Evolutionary conservation across 768 basidiomycete species (phyloP), one percentile per base, ranked within the genome.

Genomic region (Lentinula edodes): DNA sequence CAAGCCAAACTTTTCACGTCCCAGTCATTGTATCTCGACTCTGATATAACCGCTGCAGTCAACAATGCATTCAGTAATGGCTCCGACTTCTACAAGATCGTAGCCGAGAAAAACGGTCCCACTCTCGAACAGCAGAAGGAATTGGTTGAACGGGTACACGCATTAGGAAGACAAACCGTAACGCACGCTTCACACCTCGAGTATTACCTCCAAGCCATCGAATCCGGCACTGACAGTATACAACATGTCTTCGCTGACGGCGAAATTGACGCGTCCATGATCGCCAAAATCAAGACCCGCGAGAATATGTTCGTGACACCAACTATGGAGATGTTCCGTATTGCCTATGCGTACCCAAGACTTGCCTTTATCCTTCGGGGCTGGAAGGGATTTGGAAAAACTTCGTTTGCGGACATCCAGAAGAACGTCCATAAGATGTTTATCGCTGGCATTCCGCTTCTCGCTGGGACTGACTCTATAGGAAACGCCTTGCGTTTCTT

Each of bases 41-140:
- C 59, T 2, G 52, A 57, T 28, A 35, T 62, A 32, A 9, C 61
- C 9, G 63, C 57, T 15, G 0, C 58, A 13, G 45, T 45, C 18
- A 51, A 61, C 10, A 60, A 23, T 23, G 15, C 48, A 5, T 58
- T 61, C 39, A 55, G 55, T 48, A 57, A 58, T 28, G 52, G 52
- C 2, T 34, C 36, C 8, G 35, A 38, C 1, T 54, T 54, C n/a
- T 35, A 35, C 12, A 36, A 35, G 39, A 54, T 54, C 12, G n/a
- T 38, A 15, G 51, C 51, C 12, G 51, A 52, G 51, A 5, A 5
- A 8, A 52, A 52, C n/a, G 51, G 51, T 5, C 51, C 51, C 8
- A 52, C 32, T 13, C 9, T 34, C 32, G 28, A 52, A 36, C 32
- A 35, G 32, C 51, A 52, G 51, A 34, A 34, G 32, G 12, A 52